These are phyloP conservation scores for Gracilariopsis chorda DNA, from an alignment of 23 red algal species.

Conservation along the genomic window DNA sequence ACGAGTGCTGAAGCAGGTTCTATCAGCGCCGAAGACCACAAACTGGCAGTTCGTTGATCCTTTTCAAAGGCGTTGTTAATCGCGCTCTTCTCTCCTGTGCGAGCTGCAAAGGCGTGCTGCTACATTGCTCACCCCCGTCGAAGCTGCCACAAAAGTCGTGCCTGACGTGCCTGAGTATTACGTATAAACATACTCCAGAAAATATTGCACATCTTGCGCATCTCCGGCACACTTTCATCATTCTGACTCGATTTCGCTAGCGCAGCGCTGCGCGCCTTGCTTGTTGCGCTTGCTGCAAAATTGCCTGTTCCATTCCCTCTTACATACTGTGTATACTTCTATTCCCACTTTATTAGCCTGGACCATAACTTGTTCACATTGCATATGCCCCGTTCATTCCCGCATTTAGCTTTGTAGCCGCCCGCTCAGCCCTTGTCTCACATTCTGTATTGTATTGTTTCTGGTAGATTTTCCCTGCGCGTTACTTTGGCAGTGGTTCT, in stretches of 20 bases:
- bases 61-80: constrained; percentile 40
- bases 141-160: constrained; percentile 19
- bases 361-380: constrained; percentile 87
- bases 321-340: constrained; percentile 57
- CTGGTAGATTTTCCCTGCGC: constrained; percentile 65
- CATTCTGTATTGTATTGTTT: constrained; percentile 64
- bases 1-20: not conserved
- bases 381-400: constrained; percentile 34
- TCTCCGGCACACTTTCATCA: constrained; percentile 37
- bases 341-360: constrained; percentile 77
- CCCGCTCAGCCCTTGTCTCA: not conserved
- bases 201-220: constrained; percentile 60
- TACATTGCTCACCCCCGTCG: constrained; percentile 63
- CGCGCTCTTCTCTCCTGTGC: constrained; percentile 50
- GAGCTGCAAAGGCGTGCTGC: constrained; percentile 71
- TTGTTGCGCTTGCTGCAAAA: constrained; percentile 64
- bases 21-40: not conserved
- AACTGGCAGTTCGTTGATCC: constrained; percentile 82
- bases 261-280: constrained; percentile 7
- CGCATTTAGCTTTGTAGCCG: not conserved
- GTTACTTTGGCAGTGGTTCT: constrained; percentile 74
- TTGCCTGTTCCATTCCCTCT: constrained; percentile 57
- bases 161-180: constrained; percentile 91
- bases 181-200: constrained; percentile 52
- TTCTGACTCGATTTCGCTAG: constrained; percentile 54